Percentiles rank a stretch among this genome's conserved stretches.
phyloP scores from a whole-genome alignment of 1,284 basidiomycete genomes.

The Austroboletus niveus region DNA sequence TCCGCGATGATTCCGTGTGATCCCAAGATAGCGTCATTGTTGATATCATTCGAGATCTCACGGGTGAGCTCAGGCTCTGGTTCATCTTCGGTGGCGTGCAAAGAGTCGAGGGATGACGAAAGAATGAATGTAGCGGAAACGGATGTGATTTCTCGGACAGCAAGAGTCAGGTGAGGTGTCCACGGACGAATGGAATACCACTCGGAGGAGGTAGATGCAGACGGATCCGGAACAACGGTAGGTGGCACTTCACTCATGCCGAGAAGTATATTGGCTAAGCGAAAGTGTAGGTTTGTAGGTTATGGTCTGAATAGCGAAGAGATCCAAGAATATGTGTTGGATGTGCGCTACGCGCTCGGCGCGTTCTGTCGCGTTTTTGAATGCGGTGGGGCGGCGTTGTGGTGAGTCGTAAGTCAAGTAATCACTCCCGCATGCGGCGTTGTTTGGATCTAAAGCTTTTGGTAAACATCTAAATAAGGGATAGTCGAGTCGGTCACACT shows the following conservation, averaged over 20 bases:
- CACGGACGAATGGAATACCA: slow-evolving; percentile 79
- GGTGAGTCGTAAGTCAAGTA: not conserved
- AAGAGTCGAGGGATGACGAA: slow-evolving; percentile 46
- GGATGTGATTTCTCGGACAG: slow-evolving; percentile 75
- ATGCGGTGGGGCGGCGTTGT: no score
- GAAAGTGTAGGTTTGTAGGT: not conserved
- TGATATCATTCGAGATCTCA: slow-evolving; percentile 32
- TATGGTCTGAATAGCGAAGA: not conserved
- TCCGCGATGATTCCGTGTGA: slow-evolving; percentile 55
- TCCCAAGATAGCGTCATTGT: slow-evolving; percentile 4
- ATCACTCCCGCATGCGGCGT: not conserved
- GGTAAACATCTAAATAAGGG: slow-evolving; percentile 9
- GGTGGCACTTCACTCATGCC: slow-evolving; percentile 20
- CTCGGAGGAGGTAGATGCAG: slow-evolving; percentile 26
- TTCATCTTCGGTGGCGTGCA: slow-evolving; percentile 18
- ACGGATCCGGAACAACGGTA: slow-evolving; percentile 3
- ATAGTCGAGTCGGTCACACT: no score
- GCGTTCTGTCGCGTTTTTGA: no score
- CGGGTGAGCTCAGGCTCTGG: slow-evolving; percentile 22
- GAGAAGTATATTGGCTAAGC: not conserved
- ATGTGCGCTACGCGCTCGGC: no score
- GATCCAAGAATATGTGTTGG: no score
- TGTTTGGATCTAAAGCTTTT: slow-evolving; percentile 31
- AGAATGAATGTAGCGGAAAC: slow-evolving; percentile 71
- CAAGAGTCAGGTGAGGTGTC: slow-evolving; percentile 63